phyloP scores from a whole-genome alignment of 768 basidiomycete genomes.

The Lentinula guzmanii region DNA sequence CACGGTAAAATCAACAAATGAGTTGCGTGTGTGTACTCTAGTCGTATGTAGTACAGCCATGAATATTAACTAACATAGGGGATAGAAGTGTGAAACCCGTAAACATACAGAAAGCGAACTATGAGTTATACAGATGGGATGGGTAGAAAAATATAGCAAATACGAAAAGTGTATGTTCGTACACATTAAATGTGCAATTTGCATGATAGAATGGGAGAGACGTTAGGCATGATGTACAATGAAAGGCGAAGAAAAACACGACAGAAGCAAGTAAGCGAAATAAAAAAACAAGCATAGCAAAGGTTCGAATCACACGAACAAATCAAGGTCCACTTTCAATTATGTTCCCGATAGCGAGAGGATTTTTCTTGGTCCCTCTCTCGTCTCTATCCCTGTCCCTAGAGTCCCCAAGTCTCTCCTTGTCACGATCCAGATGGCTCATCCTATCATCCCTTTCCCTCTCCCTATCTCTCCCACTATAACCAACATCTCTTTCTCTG shows the following conservation, averaged over 20 bases:
- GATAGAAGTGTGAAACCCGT: not conserved
- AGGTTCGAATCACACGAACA: not conserved
- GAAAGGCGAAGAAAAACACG: not conserved
- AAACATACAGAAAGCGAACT: too few species aligned
- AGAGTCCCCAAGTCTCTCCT: not conserved
- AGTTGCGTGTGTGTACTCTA: not conserved
- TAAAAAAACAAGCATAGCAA: not conserved
- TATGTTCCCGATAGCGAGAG: constrained; percentile 4
- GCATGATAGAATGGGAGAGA: too few species aligned
- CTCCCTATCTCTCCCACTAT: not conserved
- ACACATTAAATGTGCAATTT: too few species aligned
- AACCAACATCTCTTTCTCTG: not conserved
- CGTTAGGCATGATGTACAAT: too few species aligned
- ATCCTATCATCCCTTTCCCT: not conserved
- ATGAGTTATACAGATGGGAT: too few species aligned
- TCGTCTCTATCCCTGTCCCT: constrained; percentile 4
- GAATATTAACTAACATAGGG: too few species aligned
- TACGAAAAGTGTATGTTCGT: too few species aligned
- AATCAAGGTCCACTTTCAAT: not conserved
- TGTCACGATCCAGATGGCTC: not conserved
- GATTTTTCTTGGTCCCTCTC: constrained; percentile 2
- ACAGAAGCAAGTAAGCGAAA: not conserved
- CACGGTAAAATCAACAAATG: not conserved
- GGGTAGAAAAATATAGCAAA: too few species aligned
- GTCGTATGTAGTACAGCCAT: too few species aligned